Conservation (phyloP, 345 rosid species). For the Linum lewisii region DNA sequence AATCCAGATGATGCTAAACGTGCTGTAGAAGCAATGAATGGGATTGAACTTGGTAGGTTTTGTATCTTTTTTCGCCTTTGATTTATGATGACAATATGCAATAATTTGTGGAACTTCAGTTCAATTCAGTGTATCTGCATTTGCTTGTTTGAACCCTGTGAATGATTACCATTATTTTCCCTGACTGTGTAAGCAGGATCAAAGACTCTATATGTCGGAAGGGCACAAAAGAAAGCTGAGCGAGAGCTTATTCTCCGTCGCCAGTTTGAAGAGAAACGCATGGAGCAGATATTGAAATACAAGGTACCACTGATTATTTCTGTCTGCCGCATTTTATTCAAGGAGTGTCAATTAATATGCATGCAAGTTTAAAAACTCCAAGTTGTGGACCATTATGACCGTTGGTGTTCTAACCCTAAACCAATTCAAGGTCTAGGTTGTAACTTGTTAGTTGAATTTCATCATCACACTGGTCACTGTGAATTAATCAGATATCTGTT, state of each 20-base stretch:
- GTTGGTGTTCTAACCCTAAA: too few relatives aligned
- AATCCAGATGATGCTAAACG: slow-evolving; percentile 46
- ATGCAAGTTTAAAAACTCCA: background rate
- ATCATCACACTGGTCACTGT: too few relatives aligned
- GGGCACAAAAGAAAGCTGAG: slow-evolving; percentile 53
- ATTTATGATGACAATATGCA: background rate
- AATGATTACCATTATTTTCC: background rate
- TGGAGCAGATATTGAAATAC: slow-evolving; percentile 11
- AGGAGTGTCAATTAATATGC: too few relatives aligned
- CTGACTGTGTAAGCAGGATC: slow-evolving; percentile 27
- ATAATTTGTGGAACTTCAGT: background rate
- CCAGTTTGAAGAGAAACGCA: slow-evolving; percentile 20
- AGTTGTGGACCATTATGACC: too few relatives aligned
- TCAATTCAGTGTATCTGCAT: background rate
- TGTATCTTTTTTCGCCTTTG: background rate
- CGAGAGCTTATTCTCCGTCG: slow-evolving; percentile 38
- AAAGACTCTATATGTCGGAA: slow-evolving; percentile 46
- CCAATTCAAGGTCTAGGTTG: too few relatives aligned
- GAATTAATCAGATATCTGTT: too few relatives aligned
- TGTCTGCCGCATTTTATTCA: background rate
- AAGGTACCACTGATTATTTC: background rate
- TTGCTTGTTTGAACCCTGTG: background rate
- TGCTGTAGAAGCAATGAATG: slow-evolving; percentile 46
- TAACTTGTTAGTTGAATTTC: too few relatives aligned
- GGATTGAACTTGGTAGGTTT: slow-evolving; percentile 27